A percentile compares a stretch with the other conserved stretches of the same genome.
Evolutionary conservation across 805 yeast genomes (phyloP).

Genomic region (Wickerhamiella galacta): DNA sequence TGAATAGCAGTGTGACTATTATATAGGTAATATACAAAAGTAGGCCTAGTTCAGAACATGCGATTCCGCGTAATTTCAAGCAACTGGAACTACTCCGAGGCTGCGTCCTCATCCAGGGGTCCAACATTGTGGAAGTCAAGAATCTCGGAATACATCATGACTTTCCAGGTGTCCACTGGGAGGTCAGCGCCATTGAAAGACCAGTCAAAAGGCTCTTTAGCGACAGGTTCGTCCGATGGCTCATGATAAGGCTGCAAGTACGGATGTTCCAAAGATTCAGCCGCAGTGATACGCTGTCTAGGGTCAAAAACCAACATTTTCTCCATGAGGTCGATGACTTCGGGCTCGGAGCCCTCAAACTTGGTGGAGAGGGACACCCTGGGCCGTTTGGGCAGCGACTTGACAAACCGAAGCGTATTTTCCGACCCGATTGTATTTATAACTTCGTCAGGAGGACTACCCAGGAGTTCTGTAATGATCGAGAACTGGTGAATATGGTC

Average conservation of each 20-base stretch:
- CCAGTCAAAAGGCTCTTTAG: slow-evolving; percentile 92
- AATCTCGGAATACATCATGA: slow-evolving; percentile 96
- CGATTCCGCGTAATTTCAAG: too few relatives aligned
- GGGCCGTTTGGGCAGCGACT: slow-evolving; percentile 80
- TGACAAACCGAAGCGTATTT: slow-evolving; percentile 85
- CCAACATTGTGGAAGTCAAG: slow-evolving; percentile 89
- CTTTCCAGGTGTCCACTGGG: slow-evolving; percentile 97
- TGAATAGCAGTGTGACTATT: too few relatives aligned
- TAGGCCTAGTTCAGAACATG: too few relatives aligned
- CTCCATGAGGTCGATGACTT: slow-evolving; percentile 74
- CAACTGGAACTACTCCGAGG: too few relatives aligned
- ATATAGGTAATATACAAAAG: too few relatives aligned
- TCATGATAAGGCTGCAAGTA: slow-evolving; percentile 93
- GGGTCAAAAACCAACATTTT: slow-evolving; percentile 93
- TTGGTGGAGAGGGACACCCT: slow-evolving; percentile 77
- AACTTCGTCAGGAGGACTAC: slow-evolving; percentile 92
- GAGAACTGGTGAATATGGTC: slow-evolving; percentile 98
- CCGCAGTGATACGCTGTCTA: slow-evolving; percentile 82
- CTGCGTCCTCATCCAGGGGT: slow-evolving; percentile 22
- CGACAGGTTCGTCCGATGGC: slow-evolving; percentile 92
- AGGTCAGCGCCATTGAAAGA: slow-evolving; percentile 93
- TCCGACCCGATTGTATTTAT: slow-evolving; percentile 92
- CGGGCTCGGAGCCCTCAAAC: slow-evolving; percentile 45
- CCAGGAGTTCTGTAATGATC: slow-evolving; percentile 87
- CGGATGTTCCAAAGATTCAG: slow-evolving; percentile 75